Percentiles rank a stretch among this genome's conserved stretches.
These are phyloP conservation scores for Meripilus lineatus DNA, from an alignment of 1,284 basidiomycete genomes.

Conservation along the genomic window DNA sequence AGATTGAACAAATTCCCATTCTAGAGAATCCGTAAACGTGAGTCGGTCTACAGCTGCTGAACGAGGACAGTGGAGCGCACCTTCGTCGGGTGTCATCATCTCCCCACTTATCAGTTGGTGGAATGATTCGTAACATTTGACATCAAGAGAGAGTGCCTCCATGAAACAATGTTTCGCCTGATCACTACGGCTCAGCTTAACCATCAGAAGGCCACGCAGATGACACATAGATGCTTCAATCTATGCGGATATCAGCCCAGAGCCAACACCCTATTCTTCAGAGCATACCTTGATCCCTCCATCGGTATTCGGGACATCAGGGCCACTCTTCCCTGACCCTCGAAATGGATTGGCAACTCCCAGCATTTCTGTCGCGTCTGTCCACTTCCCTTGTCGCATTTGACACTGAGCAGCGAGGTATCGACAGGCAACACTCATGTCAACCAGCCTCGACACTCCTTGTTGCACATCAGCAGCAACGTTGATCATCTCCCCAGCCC, in stretches of 20 bases:
- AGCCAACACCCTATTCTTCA: not conserved
- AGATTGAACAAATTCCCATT: slow-evolving; percentile 93
- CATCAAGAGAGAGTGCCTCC: slow-evolving; percentile 91
- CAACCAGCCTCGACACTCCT: slow-evolving; percentile 73
- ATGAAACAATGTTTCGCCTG: slow-evolving; percentile 92
- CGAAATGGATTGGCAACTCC: slow-evolving; percentile 89
- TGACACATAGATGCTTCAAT: slow-evolving; percentile 96
- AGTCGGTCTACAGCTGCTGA: not conserved
- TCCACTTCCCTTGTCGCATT: slow-evolving; percentile 90
- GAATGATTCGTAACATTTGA: slow-evolving; percentile 97
- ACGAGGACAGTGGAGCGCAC: slow-evolving; percentile 34
- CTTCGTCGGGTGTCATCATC: slow-evolving; percentile 92
- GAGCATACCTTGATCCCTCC: slow-evolving; percentile 77
- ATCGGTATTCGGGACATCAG: slow-evolving; percentile 70
- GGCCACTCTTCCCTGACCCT: slow-evolving; percentile 58
- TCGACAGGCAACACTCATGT: slow-evolving; percentile 88
- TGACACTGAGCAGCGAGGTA: slow-evolving; percentile 95
- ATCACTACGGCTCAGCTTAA: slow-evolving; percentile 86
- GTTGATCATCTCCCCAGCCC: slow-evolving; percentile 62
- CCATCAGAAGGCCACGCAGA: slow-evolving; percentile 88
- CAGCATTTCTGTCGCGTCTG: slow-evolving; percentile 89
- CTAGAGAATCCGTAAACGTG: slow-evolving; percentile 36
- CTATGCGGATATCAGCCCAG: slow-evolving; percentile 33
- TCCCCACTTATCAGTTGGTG: slow-evolving; percentile 86
- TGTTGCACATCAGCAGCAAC: slow-evolving; percentile 57